A percentile compares a stretch with the other conserved stretches of the same genome.
Conservation (phyloP, 2,329 filamentous ascomycete species). For the Colletotrichum musicola region DNA sequence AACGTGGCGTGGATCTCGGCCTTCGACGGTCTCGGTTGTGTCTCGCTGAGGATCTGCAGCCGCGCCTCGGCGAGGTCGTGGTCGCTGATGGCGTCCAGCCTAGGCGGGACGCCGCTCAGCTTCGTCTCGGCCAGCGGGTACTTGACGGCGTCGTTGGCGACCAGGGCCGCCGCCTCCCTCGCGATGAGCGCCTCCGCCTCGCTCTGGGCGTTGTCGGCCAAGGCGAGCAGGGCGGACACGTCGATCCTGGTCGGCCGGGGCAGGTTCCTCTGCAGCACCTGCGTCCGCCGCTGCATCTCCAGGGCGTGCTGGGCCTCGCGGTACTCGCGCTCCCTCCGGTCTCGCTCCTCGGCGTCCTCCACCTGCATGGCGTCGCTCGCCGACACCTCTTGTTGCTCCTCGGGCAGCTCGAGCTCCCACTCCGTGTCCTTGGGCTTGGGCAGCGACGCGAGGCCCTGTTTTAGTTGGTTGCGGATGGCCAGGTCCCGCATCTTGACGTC, state of each 20-base stretch:
- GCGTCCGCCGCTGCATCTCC: slow-evolving; percentile 86
- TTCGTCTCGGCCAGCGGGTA: slow-evolving; percentile 79
- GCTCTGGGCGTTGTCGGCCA: slow-evolving; percentile 71
- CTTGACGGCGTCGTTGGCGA: slow-evolving; percentile 83
- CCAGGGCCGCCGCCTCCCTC: slow-evolving; percentile 80
- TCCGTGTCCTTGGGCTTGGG: slow-evolving; percentile 94
- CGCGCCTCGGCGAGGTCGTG: slow-evolving; percentile 79
- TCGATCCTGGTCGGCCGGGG: slow-evolving; percentile 83
- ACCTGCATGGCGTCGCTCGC: slow-evolving; percentile 63
- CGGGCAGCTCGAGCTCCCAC: slow-evolving; percentile 93
- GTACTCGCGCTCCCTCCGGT: slow-evolving; percentile 81
- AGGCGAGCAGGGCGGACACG: slow-evolving; percentile 71
- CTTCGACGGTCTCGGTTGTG: slow-evolving; percentile 60
- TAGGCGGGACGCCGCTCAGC: slow-evolving; percentile 70
- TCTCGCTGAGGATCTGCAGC: slow-evolving; percentile 81
- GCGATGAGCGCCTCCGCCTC: slow-evolving; percentile 78
- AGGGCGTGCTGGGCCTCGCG: slow-evolving; percentile 79
- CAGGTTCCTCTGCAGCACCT: slow-evolving; percentile 88
- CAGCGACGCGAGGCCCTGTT: slow-evolving; percentile 80
- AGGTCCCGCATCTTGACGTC: slow-evolving; percentile 81
- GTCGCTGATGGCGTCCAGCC: slow-evolving; percentile 77
- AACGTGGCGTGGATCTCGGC: slow-evolving; percentile 67
- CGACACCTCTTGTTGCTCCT: slow-evolving; percentile 76
- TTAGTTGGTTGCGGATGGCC: slow-evolving; percentile 76
- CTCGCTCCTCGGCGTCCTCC: slow-evolving; percentile 77